Evolutionary conservation across 2,329 filamentous ascomycete genomes (phyloP).

Genomic region (Lasiodiplodia gonubiensis): DNA sequence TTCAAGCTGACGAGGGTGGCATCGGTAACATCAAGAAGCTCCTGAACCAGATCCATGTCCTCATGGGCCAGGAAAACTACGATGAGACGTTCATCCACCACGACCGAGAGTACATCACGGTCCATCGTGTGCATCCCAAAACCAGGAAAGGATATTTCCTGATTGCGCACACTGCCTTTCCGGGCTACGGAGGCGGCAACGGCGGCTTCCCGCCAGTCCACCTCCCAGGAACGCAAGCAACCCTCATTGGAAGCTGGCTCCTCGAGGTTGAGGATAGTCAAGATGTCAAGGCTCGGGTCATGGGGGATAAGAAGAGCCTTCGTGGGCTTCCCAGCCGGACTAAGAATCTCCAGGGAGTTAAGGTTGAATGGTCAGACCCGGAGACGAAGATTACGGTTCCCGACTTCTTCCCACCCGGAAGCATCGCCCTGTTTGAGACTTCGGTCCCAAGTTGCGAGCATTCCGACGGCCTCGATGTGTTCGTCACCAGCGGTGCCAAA

Average conservation of each 20-base stretch:
- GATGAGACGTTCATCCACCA: conserved; percentile 97
- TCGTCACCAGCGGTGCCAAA: conserved; percentile 80
- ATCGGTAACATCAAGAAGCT: conserved; percentile 92
- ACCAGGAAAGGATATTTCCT: conserved; percentile 94
- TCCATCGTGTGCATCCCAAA: conserved; percentile 91
- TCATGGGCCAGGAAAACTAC: conserved; percentile 95
- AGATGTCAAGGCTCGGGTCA: conserved; percentile 68
- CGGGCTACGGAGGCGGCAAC: conserved; percentile 84
- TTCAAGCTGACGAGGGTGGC: conserved; percentile 75
- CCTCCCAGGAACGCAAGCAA: conserved; percentile 82
- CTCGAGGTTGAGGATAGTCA: conserved; percentile 83
- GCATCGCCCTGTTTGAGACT: conserved; percentile 93
- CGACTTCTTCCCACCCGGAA: conserved; percentile 87
- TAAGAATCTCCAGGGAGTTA: conserved; percentile 73
- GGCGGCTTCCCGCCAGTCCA: conserved; percentile 79
- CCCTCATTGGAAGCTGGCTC: conserved; percentile 87
- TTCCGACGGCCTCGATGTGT: conserved; percentile 80
- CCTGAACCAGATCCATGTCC: conserved; percentile 89
- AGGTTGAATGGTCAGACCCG: conserved; percentile 71
- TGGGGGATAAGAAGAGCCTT: conserved; percentile 73
- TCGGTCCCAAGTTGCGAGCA: conserved; percentile 91
- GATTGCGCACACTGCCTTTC: conserved; percentile 94
- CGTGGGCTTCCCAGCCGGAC: conserved; percentile 85
- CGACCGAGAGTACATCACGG: conserved; percentile 93
- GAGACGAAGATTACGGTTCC: conserved; percentile 81